Base-by-base conservation (phyloP, 1,139 yeast species). In the Suhomyces anneliseae region DNA sequence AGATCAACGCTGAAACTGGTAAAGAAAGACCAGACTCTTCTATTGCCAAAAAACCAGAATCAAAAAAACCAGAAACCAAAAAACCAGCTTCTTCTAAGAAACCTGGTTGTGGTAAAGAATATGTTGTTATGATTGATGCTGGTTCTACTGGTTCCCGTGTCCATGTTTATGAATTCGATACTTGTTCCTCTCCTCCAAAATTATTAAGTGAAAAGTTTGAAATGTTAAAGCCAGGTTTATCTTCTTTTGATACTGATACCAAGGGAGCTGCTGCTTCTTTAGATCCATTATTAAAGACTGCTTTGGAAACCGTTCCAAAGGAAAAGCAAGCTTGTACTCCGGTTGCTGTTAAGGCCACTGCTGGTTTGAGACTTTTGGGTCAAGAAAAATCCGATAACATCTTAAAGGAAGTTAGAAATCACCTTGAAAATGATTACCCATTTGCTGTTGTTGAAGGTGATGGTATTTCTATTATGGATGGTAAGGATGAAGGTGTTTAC, bases 81-180 rank as follows among this genome's bases (percentile, higher is more conserved):
- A 26, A 41, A 36, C 36, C 19, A 6, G 14, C 29, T 10, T 6
- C 37, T 26, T 14, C 33, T 34, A 34, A 10, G 27, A 15, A 27
- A 34, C 32, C 39, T 29, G 36, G 27, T 27, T 15, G 11, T 15
- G 38, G 12, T 26, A 64, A 62, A 26, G 71, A 71, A 40, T 76
- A 60, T 53, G 97, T 92, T 34, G 81, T 93, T 29, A 90, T 93
- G 96, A 76, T 93, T 45, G 99, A 93, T 70, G 99, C 98, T 3
- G 99, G 99, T 11, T 90, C 97, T 3, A 87, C 96, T 7, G 99
- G 99, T 32, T 90, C 97, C 27, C 84, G 99, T 65, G 89, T 93
- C 34, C 99, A 93, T 66, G 86, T 93, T 34, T 93, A 93, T 69
- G 85, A 87, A 62, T 93, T 93, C 70, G 88, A 90, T 70, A 83